Evolutionary conservation across 441 rosid genomes (phyloP).

Genomic region (Arabidopsis hybrid): DNA sequence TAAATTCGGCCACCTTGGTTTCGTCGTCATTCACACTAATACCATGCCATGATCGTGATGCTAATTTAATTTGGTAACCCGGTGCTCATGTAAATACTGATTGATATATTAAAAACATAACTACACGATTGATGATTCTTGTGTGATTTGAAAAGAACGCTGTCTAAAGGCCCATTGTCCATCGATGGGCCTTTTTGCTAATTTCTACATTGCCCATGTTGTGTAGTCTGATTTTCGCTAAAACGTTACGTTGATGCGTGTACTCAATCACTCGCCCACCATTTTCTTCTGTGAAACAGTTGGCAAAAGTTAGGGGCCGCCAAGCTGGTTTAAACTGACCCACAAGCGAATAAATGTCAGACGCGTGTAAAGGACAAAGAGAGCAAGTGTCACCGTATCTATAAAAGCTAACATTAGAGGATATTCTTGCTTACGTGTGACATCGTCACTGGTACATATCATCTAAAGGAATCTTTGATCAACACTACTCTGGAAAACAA

Average conservation of each 20-base stretch:
- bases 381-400: conserved; percentile 5
- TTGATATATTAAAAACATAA: neutral
- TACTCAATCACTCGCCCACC: too few relatives aligned
- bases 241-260: too few relatives aligned
- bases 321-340: conserved; percentile 11
- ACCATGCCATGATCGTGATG: neutral
- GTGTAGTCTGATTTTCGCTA: too few relatives aligned
- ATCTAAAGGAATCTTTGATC: neutral
- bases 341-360: conserved; percentile 13
- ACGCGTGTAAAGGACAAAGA: conserved; percentile 25
- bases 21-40: neutral
- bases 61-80: neutral
- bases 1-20: conserved; percentile 6
- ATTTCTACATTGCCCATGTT: neutral
- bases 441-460: conserved; percentile 22
- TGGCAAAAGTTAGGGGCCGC: neutral
- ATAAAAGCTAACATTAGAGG: neutral
- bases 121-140: neutral
- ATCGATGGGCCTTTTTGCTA: neutral
- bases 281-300: too few relatives aligned
- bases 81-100: neutral
- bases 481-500: too few relatives aligned
- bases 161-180: neutral
- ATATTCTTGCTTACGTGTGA: conserved; percentile 37
- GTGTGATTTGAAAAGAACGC: neutral